These are phyloP conservation scores for Myrmaecium sp. DNA, from an alignment of 2,329 filamentous ascomycete species.

Conservation along the genomic window DNA sequence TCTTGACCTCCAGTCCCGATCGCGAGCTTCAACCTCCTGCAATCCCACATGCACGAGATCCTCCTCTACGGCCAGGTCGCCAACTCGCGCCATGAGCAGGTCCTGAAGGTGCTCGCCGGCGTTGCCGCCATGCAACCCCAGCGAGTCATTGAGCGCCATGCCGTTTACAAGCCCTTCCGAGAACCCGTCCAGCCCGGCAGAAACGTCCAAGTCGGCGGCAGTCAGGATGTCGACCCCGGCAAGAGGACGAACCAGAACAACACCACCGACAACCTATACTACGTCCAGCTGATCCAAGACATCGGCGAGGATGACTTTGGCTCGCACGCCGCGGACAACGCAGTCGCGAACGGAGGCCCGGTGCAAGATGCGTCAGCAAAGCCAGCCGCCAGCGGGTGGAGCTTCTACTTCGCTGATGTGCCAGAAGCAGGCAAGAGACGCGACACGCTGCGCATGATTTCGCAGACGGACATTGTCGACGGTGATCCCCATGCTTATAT, in stretches of 20 bases:
- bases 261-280: slow-evolving; percentile 32
- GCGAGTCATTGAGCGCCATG: slow-evolving; percentile 34
- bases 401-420: slow-evolving; percentile 22
- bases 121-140: slow-evolving; percentile 44
- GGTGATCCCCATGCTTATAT: slow-evolving; percentile 34
- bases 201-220: slow-evolving; percentile 19
- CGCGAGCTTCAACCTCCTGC: no score
- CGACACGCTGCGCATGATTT: slow-evolving; percentile 35
- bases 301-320: slow-evolving; percentile 21
- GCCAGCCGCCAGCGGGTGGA: slow-evolving; percentile 17
- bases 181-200: slow-evolving; percentile 25
- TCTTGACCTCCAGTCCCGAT: slow-evolving; percentile 4
- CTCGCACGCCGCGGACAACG: slow-evolving; percentile 5
- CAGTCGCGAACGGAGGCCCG: slow-evolving; percentile 1
- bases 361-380: slow-evolving; percentile 1
- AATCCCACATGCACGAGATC: slow-evolving; percentile 40
- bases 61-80: slow-evolving; percentile 44
- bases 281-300: slow-evolving; percentile 32
- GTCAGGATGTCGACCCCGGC: slow-evolving; percentile 17
- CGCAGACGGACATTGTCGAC: slow-evolving; percentile 29
- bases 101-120: slow-evolving; percentile 44
- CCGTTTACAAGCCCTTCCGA: slow-evolving; percentile 40
- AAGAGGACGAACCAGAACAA: slow-evolving; percentile 9
- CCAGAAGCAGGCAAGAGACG: slow-evolving; percentile 34
- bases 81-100: slow-evolving; percentile 38